phyloP scores from a whole-genome alignment of 345 rosid species.

The Raphanus sativus region DNA sequence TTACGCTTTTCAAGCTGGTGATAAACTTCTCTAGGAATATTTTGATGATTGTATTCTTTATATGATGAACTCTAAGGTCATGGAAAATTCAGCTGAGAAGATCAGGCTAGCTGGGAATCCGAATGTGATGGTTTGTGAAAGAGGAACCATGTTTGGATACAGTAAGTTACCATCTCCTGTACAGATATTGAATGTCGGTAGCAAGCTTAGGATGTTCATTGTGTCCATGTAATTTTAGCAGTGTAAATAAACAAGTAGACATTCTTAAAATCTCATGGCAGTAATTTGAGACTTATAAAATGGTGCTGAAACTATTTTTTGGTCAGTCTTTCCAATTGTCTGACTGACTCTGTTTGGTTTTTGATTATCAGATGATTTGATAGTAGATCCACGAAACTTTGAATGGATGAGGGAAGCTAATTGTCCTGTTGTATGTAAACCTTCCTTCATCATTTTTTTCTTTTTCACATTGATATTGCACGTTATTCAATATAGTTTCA shows the following conservation, averaged over 20 bases:
- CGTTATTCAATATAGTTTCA: background rate
- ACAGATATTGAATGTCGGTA: background rate
- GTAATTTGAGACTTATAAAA: background rate
- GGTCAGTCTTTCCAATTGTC: background rate
- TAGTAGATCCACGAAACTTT: slow-evolving; percentile 92
- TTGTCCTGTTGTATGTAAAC: slow-evolving; percentile 87
- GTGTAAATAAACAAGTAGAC: background rate
- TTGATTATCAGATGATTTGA: slow-evolving; percentile 73
- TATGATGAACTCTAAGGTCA: slow-evolving; percentile 49
- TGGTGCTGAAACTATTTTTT: background rate
- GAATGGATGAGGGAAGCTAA: slow-evolving; percentile 97
- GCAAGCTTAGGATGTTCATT: background rate
- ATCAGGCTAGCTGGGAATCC: slow-evolving; percentile 80
- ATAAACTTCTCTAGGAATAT: background rate
- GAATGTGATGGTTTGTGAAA: slow-evolving; percentile 92
- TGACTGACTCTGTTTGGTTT: slow-evolving; percentile 27
- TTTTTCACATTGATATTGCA: background rate
- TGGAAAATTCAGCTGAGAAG: slow-evolving; percentile 85
- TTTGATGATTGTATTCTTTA: background rate
- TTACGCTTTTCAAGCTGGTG: slow-evolving; percentile 10
- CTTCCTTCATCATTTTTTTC: slow-evolving; percentile 6
- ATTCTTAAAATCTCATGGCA: slow-evolving; percentile 22
- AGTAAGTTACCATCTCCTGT: slow-evolving; percentile 56
- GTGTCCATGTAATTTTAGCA: background rate
- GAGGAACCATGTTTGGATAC: slow-evolving; percentile 99